phyloP scores from a whole-genome alignment of 2,329 filamentous ascomycete species.

The Penicillium sp. region DNA sequence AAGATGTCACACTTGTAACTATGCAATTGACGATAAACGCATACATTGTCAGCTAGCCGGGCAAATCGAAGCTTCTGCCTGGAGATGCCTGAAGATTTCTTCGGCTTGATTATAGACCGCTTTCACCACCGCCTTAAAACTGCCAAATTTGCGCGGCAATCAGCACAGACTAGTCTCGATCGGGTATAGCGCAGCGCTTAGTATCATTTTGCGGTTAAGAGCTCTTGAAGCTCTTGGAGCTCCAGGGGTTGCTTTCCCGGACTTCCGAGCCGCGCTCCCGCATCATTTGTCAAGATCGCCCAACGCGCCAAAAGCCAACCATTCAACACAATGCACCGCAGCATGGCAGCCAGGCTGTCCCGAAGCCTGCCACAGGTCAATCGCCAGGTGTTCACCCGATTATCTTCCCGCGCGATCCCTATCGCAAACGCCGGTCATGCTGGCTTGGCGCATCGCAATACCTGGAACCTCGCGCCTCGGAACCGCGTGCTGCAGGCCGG shows the following conservation, averaged over 20 bases:
- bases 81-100: no score
- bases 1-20: no score
- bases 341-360: slow-evolving; percentile 5
- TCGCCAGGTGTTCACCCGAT: slow-evolving; percentile 1
- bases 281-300: slow-evolving; percentile 1
- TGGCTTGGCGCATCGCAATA: slow-evolving; percentile 1
- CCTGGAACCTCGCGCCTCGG: slow-evolving; percentile 1
- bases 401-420: not conserved
- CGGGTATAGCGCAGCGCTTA: no score
- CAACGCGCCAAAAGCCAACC: not conserved
- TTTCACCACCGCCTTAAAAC: no score
- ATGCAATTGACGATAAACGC: no score
- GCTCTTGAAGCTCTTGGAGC: no score
- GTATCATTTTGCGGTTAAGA: no score
- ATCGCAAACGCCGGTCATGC: not conserved
- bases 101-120: no score
- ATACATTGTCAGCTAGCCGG: no score
- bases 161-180: no score
- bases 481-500: slow-evolving; percentile 1
- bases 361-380: slow-evolving; percentile 3
- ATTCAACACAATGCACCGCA: not conserved
- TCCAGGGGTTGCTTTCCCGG: not conserved
- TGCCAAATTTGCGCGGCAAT: no score
- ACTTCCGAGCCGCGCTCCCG: not conserved
- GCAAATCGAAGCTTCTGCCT: no score